A percentile compares a stretch with the other conserved stretches of the same genome.
These are phyloP conservation scores for Scolecobasidium constrictum DNA, from an alignment of 2,329 filamentous ascomycete species.

Conservation along the genomic window DNA sequence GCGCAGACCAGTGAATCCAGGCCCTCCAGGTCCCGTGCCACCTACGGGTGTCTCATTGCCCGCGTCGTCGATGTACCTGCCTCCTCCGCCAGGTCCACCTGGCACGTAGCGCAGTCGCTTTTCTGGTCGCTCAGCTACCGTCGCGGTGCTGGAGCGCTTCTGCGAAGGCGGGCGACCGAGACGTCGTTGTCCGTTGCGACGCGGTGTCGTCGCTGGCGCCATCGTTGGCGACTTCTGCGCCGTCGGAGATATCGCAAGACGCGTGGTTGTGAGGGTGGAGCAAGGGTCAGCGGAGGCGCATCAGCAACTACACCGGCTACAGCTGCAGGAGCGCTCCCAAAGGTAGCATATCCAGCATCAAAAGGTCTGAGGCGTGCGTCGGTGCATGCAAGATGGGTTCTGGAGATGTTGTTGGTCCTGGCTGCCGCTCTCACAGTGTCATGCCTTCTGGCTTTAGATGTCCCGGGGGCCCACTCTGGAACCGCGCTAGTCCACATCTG, in stretches of 20 bases:
- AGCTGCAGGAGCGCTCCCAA: neutral
- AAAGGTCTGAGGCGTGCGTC: no score
- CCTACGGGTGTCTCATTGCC: conserved; percentile 48
- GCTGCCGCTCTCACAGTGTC: no score
- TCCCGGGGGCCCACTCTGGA: no score
- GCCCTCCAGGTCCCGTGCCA: conserved; percentile 36
- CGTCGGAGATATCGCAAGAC: neutral
- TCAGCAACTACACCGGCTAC: neutral
- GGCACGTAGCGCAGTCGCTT: conserved; percentile 59
- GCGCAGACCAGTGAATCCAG: conserved; percentile 41
- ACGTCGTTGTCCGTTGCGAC: conserved; percentile 4
- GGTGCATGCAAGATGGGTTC: no score
- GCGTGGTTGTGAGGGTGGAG: neutral
- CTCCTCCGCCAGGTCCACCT: conserved; percentile 76
- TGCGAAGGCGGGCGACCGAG: conserved; percentile 3
- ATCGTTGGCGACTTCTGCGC: neutral
- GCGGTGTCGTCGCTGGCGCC: conserved; percentile 7
- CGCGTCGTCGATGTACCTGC: conserved; percentile 69
- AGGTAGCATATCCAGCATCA: neutral
- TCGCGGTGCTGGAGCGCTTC: neutral
- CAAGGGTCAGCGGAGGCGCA: neutral
- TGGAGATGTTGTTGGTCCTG: no score
- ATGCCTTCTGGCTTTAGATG: no score
- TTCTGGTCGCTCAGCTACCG: conserved; percentile 8
- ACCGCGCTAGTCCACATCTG: no score